Evolutionary conservation across 208 protist genomes (phyloP).

Genomic region (Acanthamoeba healyi): DNA sequence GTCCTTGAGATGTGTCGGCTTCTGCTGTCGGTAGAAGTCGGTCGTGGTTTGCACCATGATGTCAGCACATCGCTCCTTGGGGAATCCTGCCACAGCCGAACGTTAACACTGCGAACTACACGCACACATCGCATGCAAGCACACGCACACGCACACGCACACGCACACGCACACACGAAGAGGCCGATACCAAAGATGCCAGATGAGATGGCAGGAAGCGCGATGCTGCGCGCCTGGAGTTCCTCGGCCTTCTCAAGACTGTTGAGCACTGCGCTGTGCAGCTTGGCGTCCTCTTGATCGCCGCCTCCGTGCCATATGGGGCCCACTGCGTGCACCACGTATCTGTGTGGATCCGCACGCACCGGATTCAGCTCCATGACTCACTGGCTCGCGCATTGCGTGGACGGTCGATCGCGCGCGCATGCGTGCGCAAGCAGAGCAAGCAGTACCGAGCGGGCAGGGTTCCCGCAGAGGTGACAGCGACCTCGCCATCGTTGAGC

Average conservation of each 20-base stretch:
- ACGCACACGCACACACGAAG: not conserved
- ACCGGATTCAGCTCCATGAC: too few species aligned
- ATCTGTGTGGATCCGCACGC: not conserved
- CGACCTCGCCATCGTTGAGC: slow-evolving; percentile 13
- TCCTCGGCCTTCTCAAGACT: slow-evolving; percentile 30
- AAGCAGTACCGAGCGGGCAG: not conserved
- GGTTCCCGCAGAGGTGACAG: slow-evolving; percentile 27
- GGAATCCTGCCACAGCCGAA: slow-evolving; percentile 5
- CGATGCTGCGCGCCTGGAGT: not conserved
- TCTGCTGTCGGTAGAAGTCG: slow-evolving; percentile 47
- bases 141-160: not conserved
- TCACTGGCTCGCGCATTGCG: too few species aligned
- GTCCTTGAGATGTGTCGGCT: not conserved
- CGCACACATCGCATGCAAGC: not conserved
- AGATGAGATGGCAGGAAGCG: slow-evolving; percentile 14
- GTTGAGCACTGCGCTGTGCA: slow-evolving; percentile 3
- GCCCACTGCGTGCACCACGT: slow-evolving; percentile 41
- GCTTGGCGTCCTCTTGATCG: not conserved
- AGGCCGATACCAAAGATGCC: slow-evolving; percentile 50
- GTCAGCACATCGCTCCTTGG: slow-evolving; percentile 68
- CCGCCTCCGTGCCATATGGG: slow-evolving; percentile 40
- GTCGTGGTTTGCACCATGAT: slow-evolving; percentile 52
- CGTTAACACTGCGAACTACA: too few species aligned
- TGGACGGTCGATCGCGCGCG: too few species aligned
- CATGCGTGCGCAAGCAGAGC: not conserved